Evolutionary conservation across 192 early-diverging fungal genomes (phyloP).

Genomic region (Umbelopsis ramanniana): DNA sequence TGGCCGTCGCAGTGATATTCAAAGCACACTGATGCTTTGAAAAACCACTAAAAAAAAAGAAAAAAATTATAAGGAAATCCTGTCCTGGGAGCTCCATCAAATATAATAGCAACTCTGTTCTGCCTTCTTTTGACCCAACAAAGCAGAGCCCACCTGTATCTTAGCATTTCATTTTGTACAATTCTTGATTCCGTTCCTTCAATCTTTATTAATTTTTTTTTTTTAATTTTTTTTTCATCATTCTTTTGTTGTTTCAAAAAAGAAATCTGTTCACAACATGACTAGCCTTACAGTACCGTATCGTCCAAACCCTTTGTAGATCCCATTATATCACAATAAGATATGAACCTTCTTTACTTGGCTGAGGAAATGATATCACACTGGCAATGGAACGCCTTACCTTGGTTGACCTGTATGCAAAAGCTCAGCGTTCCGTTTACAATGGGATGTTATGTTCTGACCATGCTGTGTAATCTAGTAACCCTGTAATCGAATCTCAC

Average conservation of each 20-base stretch:
- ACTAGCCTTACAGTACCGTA: no score
- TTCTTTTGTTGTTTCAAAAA: not conserved
- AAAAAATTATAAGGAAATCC: no score
- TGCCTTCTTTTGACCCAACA: not conserved
- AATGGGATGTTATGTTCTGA: not conserved
- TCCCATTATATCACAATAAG: no score
- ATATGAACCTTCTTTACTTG: no score
- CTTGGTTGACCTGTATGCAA: not conserved
- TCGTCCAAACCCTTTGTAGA: no score
- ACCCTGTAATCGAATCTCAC: not conserved
- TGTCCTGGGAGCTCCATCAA: no score
- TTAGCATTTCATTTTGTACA: not conserved
- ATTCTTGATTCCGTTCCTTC: not conserved
- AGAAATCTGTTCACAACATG: no score
- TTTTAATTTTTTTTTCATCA: not conserved
- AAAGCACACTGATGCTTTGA: no score
- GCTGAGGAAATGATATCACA: no score
- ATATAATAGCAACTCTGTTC: not conserved
- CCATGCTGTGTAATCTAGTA: no score
- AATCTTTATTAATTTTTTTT: not conserved
- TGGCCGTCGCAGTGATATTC: not conserved
- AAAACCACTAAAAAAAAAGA: no score
- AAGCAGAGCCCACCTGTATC: not conserved
- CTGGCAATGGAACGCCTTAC: no score
- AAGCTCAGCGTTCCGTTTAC: not conserved